These are phyloP conservation scores for Coriolopsis trogii DNA, from an alignment of 1,284 basidiomycete species.

Conservation along the genomic window DNA sequence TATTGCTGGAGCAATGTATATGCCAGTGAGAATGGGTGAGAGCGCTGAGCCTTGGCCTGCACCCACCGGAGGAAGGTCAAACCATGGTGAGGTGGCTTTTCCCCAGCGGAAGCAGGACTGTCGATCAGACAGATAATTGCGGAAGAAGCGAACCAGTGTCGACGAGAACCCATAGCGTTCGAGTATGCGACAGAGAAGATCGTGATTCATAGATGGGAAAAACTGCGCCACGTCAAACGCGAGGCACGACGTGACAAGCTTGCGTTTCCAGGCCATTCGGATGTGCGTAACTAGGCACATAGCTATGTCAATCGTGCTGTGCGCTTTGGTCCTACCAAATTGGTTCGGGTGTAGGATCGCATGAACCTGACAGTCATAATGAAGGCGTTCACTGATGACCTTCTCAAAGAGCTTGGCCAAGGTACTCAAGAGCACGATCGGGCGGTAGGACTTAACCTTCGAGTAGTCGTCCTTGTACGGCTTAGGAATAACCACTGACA, in stretches of 20 bases:
- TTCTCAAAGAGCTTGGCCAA: conserved; percentile 11
- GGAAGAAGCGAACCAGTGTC: not conserved
- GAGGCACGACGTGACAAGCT: conserved; percentile 5
- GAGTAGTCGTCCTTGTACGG: conserved; percentile 17
- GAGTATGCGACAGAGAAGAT: not conserved
- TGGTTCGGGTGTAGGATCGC: conserved; percentile 11
- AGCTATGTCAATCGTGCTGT: conserved; percentile 7
- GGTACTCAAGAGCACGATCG: conserved; percentile 10
- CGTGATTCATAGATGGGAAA: conserved; percentile 7
- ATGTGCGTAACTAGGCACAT: conserved; percentile 3
- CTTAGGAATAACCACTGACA: conserved; percentile 19
- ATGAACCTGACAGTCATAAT: conserved; percentile 3
- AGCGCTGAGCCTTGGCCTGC: not conserved
- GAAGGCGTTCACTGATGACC: conserved; percentile 5
- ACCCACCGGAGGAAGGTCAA: not conserved
- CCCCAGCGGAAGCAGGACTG: not conserved
- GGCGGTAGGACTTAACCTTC: conserved; percentile 7
- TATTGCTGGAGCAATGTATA: conserved; percentile 11
- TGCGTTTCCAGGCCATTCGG: conserved; percentile 1
- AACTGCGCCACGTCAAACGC: conserved; percentile 16
- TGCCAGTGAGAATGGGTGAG: conserved; percentile 6
- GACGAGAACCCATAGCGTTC: not conserved
- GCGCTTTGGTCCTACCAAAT: conserved; percentile 11
- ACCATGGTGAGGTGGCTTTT: not conserved
- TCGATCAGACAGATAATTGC: not conserved